A percentile compares a stretch with the other conserved stretches of the same genome.
Conservation (phyloP, 2,329 filamentous ascomycete species). For the Cordyceps pruinosa region DNA sequence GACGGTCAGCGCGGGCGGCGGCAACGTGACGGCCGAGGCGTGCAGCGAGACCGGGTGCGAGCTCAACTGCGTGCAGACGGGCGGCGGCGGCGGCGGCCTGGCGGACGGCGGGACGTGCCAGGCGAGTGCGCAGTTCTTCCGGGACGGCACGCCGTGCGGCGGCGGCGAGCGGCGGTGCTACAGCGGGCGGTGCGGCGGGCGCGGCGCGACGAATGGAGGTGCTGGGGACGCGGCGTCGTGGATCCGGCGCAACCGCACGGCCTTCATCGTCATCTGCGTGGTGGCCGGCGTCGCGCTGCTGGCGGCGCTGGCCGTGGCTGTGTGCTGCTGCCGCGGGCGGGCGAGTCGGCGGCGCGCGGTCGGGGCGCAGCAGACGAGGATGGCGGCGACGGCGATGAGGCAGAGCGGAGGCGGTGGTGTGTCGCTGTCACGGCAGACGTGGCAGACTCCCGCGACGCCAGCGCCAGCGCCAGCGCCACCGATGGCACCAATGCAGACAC, state of each 20-base stretch:
- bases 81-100: neutral
- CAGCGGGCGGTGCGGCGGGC: slow-evolving; percentile 45
- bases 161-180: slow-evolving; percentile 60
- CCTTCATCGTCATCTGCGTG: slow-evolving; percentile 11
- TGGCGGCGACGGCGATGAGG: slow-evolving; percentile 6
- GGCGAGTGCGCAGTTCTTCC: slow-evolving; percentile 58
- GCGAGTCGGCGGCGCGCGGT: neutral
- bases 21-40: slow-evolving; percentile 50
- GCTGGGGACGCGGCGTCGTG: neutral
- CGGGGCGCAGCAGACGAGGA: slow-evolving; percentile 4
- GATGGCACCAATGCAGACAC: neutral
- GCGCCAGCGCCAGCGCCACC: neutral
- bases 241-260: slow-evolving; percentile 3
- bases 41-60: slow-evolving; percentile 37
- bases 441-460: neutral
- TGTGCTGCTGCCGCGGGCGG: slow-evolving; percentile 1
- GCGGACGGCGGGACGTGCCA: slow-evolving; percentile 8
- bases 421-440: neutral
- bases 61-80: slow-evolving; percentile 13
- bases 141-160: slow-evolving; percentile 74
- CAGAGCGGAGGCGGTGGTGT: neutral
- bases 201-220: neutral
- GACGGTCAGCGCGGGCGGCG: slow-evolving; percentile 58
- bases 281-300: slow-evolving; percentile 8
- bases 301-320: neutral